These are phyloP conservation scores for Sporothrix dimorphospora DNA, from an alignment of 2,329 filamentous ascomycete species.

Conservation along the genomic window DNA sequence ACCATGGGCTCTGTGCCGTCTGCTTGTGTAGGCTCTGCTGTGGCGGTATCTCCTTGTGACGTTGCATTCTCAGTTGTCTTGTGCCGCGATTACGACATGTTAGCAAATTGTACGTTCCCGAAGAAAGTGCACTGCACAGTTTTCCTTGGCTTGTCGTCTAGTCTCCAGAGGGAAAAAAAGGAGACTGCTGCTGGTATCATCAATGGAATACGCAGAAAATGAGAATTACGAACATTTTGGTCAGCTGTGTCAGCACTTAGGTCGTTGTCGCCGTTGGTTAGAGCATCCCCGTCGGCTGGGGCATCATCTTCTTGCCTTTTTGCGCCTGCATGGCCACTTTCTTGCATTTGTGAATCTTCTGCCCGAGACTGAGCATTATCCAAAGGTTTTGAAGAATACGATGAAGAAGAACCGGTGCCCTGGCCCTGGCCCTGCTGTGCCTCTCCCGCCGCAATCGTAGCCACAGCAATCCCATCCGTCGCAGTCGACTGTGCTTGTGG, in stretches of 20 bases:
- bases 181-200: background rate
- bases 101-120: slow-evolving; percentile 24
- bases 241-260: slow-evolving; percentile 27
- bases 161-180: background rate
- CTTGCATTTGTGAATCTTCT: slow-evolving; percentile 29
- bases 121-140: background rate
- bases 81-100: slow-evolving; percentile 24
- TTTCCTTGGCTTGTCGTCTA: background rate
- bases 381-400: slow-evolving; percentile 28
- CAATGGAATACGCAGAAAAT: background rate
- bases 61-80: slow-evolving; percentile 24
- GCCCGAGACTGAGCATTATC: slow-evolving; percentile 28
- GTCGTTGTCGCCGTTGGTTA: slow-evolving; percentile 20
- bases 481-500: slow-evolving; percentile 11
- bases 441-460: slow-evolving; percentile 27
- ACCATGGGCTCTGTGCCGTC: slow-evolving; percentile 35
- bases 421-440: slow-evolving; percentile 24
- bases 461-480: slow-evolving; percentile 26
- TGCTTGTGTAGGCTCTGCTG: slow-evolving; percentile 36
- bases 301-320: slow-evolving; percentile 20
- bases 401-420: slow-evolving; percentile 20
- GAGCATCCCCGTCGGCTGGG: slow-evolving; percentile 1
- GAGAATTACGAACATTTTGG: slow-evolving; percentile 32
- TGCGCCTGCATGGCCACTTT: slow-evolving; percentile 26
- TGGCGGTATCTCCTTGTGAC: slow-evolving; percentile 25